Base-by-base conservation (phyloP, 768 basidiomycete genomes). In the Panaeolus papilionaceus region DNA sequence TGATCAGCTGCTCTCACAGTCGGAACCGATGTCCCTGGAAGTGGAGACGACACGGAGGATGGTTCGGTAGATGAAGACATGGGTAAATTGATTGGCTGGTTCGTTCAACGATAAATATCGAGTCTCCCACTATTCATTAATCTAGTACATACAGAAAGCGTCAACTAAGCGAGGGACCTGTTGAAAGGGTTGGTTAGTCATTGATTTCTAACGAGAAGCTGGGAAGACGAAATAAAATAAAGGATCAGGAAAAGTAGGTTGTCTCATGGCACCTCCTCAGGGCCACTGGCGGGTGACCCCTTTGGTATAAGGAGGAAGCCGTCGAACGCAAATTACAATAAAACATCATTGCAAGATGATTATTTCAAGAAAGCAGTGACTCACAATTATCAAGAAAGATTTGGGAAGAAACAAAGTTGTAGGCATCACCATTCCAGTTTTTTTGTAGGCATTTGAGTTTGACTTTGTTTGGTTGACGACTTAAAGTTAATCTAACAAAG, bases 271-370 rank as follows among this genome's bases (percentile, higher is more conserved):
- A 82, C 78, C 78, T 74, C 83, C 86, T 84, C 91, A 91, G 90
- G 87, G 83, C 80, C 81, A 86, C 89, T 81, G 92, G 92, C 92
- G 82, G 83, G 89, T 86, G 83, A 80, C 80, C 88, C 91, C 86
- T 92, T 92, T 90, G 87, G 84, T 81, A 72, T 84, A 82, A 81
- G 83, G 81, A 76, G 75, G 77, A 79, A 76, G 82, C 76, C 80
- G 79, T 93, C 92, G 91, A 93, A 93, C 92, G 92, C 92, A 93
- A 93, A 93, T 93, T 93, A 93, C 92, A 81, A 83, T 71, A 81
- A 78, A 83, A 71, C 90, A 92, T 92, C 86, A 78, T 72, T 47
- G 33, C 2, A 69, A 66, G 6, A 7, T 38, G 42, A 49, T 61
- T 47, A 33, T 33, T 33, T 33, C 4, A 67, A 20, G 23, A 38